Base-by-base conservation (phyloP, 305 asterid genomes). In the Petunia hybrid region DNA sequence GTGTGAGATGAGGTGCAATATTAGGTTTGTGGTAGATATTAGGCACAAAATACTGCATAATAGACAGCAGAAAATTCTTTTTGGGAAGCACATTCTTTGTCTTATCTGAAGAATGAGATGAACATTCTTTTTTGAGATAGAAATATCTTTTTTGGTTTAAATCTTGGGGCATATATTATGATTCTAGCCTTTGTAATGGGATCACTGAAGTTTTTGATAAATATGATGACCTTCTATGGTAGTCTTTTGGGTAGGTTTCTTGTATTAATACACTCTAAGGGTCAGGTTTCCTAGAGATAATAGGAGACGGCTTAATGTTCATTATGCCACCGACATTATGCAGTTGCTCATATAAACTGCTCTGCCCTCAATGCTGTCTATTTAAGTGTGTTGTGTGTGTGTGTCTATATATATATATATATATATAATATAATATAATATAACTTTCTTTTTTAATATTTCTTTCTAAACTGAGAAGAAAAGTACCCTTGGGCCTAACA, bases 81-180 rank as follows among this genome's bases (percentile, higher is more conserved):
- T 68, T 68, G 76, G 57, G 57, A 43, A 43, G 76, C 76, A 68
- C 76, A 43, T 68, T 14, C 1, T 16, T 8, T 68, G 75, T 68
- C 75, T 16, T 41, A 42, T 42, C 39, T 68, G 55, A 41, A 14
- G 75, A 68, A 68, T 68, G 31, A 39, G 76, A 67, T 67, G 55
- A 68, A 68, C 39, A 0, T 68, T 8, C 31, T 42, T 55, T 41
- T 68, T 55, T 42, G 8, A 68, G 2, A 42, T 16, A 14, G 76
- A 42, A 39, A 4, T 68, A 16, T 16, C 55, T 68, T 55, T 16
- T 67, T 22, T n/a, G 16, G 55, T 60, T 60, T 60, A 57, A 22
- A 60, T 60, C 39, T 22, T 6, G 39, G 66, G 66, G 66, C 12
- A 5, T 60, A 60, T 60, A 60, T 60, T 39, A 6, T 22, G 12